Evolutionary conservation across 2,329 filamentous ascomycete species (phyloP), one percentile per base, ranked within the genome.

Genomic region (Colletotrichum brevisporum): DNA sequence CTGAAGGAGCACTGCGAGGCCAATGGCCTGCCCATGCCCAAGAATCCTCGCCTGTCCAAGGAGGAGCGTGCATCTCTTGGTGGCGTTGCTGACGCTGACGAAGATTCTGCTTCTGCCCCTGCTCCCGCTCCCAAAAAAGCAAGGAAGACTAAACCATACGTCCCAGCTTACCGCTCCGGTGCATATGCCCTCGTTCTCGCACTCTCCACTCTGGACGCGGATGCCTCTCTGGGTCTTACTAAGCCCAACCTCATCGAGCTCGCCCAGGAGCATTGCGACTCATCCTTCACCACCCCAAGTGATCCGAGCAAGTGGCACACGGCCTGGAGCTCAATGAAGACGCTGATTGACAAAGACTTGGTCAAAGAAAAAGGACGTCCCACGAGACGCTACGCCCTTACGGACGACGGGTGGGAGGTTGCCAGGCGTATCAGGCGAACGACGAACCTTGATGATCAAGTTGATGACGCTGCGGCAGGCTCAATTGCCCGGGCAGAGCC

Each of bases 311-410:
- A 90, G 65, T 92, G 88, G 74, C 93, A 93, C 74, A 95, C 93
- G 0, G 93, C 93, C 0, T 96, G 93, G 93, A 92, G 88, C 74
- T 94, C 92, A 1, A 94, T 95, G 86, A 93, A 93, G 76, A 94
- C 91, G 0, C 81, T 96, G 39, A 73, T 90, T 5, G 85, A 89
- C 62, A 94, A 95, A 76, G 92, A 94, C 66, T 81, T 95, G 4
- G 91, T 95, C 0, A 90, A 90, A 65, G 90, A 92, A 73, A 89
- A 89, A 61, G 91, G 92, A 0, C 85, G 91, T 16, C 92, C 92
- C 0, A 78, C 89, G 18, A 87, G 89, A 69, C 89, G 86, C 72
- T 96, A 94, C 75, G 84, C 85, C 2, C 81, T 96, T 43, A 94
- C 92, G 0, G 92, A 95, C 39, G 91, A 93, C 69, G 93, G 93